Conservation (phyloP, 2,329 filamentous ascomycete genomes). For the Monosporascus sp. region DNA sequence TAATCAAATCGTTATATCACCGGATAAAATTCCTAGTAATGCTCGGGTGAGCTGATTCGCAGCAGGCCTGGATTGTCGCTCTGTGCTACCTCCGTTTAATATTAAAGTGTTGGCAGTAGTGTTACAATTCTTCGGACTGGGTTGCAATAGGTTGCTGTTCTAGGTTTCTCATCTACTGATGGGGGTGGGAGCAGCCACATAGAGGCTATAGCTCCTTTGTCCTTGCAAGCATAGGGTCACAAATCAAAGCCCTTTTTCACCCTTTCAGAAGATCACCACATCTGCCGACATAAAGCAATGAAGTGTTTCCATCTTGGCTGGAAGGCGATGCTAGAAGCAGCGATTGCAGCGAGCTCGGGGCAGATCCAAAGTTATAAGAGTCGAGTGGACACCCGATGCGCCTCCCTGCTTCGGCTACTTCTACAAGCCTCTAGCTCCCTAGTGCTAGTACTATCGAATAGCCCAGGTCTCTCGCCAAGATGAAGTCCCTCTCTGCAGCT, state of each 20-base stretch:
- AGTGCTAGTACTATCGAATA: constrained; percentile 1
- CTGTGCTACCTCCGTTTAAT: neutral
- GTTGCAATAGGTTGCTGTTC: too few species aligned
- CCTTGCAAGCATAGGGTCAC: too few species aligned
- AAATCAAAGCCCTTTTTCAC: too few species aligned
- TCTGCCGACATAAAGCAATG: too few species aligned
- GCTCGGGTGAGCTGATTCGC: constrained; percentile 8
- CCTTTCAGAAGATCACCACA: too few species aligned
- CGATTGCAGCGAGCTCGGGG: too few species aligned
- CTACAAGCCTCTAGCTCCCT: constrained; percentile 5
- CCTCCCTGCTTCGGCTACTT: neutral
- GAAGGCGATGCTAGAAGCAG: neutral
- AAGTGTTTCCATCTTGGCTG: constrained; percentile 1
- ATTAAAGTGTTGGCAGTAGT: too few species aligned
- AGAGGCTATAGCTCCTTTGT: too few species aligned
- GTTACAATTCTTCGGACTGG: too few species aligned
- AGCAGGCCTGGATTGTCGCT: constrained; percentile 1
- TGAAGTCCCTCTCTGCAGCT: constrained; percentile 6
- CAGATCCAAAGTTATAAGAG: neutral
- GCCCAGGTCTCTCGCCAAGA: constrained; percentile 1
- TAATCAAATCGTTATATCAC: constrained; percentile 6
- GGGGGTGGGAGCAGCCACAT: too few species aligned
- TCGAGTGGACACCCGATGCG: constrained; percentile 1
- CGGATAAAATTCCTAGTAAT: constrained; percentile 3
- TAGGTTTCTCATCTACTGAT: too few species aligned